Evolutionary conservation across 1,284 basidiomycete species (phyloP).

Genomic region (Pyrrhoderma noxium): DNA sequence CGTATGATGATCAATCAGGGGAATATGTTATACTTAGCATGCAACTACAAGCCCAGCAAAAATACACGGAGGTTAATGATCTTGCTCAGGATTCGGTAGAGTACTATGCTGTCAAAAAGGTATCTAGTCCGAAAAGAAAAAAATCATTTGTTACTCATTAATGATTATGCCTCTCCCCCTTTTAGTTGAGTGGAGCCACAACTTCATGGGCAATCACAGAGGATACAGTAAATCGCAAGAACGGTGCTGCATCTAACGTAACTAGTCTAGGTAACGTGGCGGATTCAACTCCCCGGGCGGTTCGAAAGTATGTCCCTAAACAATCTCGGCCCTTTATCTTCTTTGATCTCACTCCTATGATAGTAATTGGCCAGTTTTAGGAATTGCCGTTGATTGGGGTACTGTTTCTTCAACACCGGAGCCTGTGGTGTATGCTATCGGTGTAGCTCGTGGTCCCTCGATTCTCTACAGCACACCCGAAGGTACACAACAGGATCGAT

Average conservation of each 20-base stretch:
- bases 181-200: slow-evolving; percentile 6
- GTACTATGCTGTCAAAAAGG: slow-evolving; percentile 29
- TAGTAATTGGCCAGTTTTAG: slow-evolving; percentile 30
- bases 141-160: neutral
- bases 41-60: slow-evolving; percentile 22
- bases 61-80: slow-evolving; percentile 27
- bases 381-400: slow-evolving; percentile 28
- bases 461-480: slow-evolving; percentile 27
- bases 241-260: neutral
- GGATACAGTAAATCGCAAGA: slow-evolving; percentile 3
- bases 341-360: slow-evolving; percentile 8
- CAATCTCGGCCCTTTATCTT: neutral
- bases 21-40: slow-evolving; percentile 27
- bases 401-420: slow-evolving; percentile 20
- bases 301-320: slow-evolving; percentile 4
- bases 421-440: slow-evolving; percentile 35
- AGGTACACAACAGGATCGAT: slow-evolving; percentile 22
- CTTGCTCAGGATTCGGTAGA: slow-evolving; percentile 32
- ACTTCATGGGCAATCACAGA: slow-evolving; percentile 9
- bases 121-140: slow-evolving; percentile 15
- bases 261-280: slow-evolving; percentile 1
- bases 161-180: too few relatives aligned
- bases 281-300: slow-evolving; percentile 5
- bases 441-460: slow-evolving; percentile 35
- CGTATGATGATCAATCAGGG: slow-evolving; percentile 18